phyloP scores from a whole-genome alignment of 305 asterid species.

The Solanum hybrid region DNA sequence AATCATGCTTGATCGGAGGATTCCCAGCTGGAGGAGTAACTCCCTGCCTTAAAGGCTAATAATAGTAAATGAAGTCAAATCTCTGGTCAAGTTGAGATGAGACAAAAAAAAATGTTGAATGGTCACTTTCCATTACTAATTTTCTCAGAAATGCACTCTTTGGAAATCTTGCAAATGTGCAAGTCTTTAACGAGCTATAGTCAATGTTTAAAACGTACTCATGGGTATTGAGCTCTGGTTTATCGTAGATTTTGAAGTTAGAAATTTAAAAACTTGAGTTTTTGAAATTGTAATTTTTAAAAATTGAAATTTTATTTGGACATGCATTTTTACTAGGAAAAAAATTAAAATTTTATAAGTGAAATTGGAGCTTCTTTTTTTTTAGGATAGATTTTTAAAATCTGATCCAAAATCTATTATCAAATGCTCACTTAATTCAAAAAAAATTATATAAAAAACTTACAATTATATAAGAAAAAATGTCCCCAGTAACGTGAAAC shows the following conservation, averaged over 20 bases:
- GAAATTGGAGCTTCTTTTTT: not conserved
- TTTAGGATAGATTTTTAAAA: not conserved
- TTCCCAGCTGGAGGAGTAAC: not conserved
- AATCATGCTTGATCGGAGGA: not conserved
- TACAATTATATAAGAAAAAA: too few relatives aligned
- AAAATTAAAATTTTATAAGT: not conserved
- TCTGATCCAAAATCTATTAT: not conserved
- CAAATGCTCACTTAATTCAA: not conserved
- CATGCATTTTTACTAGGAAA: not conserved
- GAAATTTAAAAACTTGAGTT: too few relatives aligned
- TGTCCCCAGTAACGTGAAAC: not conserved
- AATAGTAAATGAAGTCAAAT: not conserved
- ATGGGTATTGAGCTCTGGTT: not conserved
- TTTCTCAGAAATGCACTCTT: not conserved
- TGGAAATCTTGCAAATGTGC: not conserved
- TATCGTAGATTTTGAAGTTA: too few relatives aligned
- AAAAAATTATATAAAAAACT: not conserved
- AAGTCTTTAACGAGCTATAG: not conserved
- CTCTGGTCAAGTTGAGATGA: not conserved
- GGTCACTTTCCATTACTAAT: not conserved
- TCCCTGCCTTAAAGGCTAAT: not conserved
- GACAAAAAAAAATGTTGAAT: not conserved
- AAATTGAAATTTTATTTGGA: not conserved
- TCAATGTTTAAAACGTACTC: not conserved
- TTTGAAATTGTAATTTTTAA: not conserved